phyloP scores from a whole-genome alignment of 208 protist species.

The Leishmania lainsoni region DNA sequence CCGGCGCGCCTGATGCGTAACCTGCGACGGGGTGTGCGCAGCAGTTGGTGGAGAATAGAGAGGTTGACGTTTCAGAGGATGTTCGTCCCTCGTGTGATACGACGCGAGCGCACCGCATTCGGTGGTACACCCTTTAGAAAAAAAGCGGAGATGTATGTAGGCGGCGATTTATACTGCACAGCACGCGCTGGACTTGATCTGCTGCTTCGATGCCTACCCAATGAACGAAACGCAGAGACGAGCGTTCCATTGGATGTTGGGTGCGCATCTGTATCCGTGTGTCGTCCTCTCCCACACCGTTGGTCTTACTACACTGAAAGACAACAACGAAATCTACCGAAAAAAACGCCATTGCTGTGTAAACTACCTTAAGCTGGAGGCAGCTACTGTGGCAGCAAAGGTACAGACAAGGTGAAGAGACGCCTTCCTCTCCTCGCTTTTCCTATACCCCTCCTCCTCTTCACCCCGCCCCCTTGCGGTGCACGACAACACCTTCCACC shows the following conservation, averaged over 20 bases:
- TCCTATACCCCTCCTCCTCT: background rate
- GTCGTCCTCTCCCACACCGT: background rate
- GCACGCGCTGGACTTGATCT: background rate
- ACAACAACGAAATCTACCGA: background rate
- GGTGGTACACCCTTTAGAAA: background rate
- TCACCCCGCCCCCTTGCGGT: background rate
- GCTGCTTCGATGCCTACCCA: background rate
- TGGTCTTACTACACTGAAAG: background rate
- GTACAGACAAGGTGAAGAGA: background rate
- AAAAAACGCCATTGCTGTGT: background rate
- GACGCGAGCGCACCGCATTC: background rate
- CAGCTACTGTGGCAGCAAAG: background rate
- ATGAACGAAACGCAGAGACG: background rate
- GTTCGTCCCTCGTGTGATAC: background rate
- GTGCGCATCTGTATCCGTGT: background rate
- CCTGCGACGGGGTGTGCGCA: background rate
- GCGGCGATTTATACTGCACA: background rate
- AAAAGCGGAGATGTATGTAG: background rate
- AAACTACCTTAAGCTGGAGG: background rate
- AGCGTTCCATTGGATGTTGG: background rate
- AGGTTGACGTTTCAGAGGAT: background rate
- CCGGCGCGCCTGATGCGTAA: background rate
- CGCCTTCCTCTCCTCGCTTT: background rate
- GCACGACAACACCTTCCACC: background rate
- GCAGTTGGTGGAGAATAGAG: conserved; percentile 16